Percentiles rank a stretch among this genome's conserved stretches.
These are phyloP conservation scores for Naumovozyma castellii DNA, from an alignment of 805 yeast species.

Conservation along the genomic window DNA sequence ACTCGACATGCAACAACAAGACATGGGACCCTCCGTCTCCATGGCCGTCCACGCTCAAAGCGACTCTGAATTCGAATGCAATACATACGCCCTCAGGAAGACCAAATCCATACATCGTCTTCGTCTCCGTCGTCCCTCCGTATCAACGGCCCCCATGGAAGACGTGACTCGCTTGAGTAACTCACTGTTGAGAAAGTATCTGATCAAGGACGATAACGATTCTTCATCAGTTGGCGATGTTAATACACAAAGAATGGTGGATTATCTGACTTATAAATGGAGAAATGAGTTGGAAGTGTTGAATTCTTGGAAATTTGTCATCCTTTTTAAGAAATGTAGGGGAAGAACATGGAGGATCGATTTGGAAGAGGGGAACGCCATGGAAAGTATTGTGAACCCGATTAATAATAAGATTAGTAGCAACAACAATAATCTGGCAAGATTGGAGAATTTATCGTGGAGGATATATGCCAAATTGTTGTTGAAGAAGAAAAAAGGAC, in stretches of 20 bases:
- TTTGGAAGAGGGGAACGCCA: no score
- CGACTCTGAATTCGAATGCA: conserved; percentile 55
- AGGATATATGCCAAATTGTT: conserved; percentile 44
- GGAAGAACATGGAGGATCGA: no score
- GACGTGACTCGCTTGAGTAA: conserved; percentile 3
- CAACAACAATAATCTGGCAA: conserved; percentile 46
- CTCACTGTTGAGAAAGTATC: background rate
- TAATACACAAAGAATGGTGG: conserved; percentile 55
- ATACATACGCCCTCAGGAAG: conserved; percentile 64
- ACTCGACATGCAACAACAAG: background rate
- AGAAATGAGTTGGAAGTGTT: conserved; percentile 62
- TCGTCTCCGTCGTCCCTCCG: background rate
- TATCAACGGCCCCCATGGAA: conserved; percentile 1
- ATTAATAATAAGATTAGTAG: conserved; percentile 42
- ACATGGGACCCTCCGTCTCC: conserved; percentile 30
- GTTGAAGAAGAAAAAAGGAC: no score
- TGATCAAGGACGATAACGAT: conserved; percentile 57
- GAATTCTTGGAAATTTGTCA: conserved; percentile 86
- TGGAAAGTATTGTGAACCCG: no score
- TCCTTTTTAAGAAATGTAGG: background rate
- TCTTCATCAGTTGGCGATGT: conserved; percentile 56
- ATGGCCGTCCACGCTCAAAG: conserved; percentile 56
- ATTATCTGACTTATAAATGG: conserved; percentile 88
- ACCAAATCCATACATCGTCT: conserved; percentile 43
- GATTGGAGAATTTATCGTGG: conserved; percentile 85